These are phyloP conservation scores for Asterophora lycoperdoides DNA, from an alignment of 768 basidiomycete species.

Conservation along the genomic window DNA sequence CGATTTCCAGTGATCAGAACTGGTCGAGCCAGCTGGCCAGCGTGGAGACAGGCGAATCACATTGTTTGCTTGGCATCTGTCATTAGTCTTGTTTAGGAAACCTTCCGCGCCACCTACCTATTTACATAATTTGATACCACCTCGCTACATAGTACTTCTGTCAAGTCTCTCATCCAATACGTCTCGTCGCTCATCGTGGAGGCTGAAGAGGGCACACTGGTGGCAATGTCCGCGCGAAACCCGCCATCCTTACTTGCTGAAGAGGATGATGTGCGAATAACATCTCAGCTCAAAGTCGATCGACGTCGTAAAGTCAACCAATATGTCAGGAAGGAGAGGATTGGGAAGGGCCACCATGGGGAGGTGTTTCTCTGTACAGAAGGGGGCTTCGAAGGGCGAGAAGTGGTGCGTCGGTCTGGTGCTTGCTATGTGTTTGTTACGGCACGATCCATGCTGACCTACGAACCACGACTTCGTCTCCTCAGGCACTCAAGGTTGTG, in stretches of 20 bases:
- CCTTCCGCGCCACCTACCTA: background rate
- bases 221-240: background rate
- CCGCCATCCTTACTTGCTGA: conserved; percentile 19
- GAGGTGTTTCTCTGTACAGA: conserved; percentile 67
- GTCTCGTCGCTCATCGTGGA: background rate
- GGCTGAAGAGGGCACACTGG: background rate
- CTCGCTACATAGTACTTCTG: too few relatives aligned
- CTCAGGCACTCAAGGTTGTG: conserved; percentile 68
- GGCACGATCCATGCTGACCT: background rate
- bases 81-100: conserved; percentile 3
- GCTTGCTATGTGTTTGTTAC: background rate
- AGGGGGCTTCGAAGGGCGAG: conserved; percentile 24
- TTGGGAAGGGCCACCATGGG: conserved; percentile 47
- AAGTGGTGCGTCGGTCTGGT: conserved; percentile 40
- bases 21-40: too few relatives aligned
- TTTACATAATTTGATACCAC: background rate
- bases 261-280: conserved; percentile 42
- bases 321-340: conserved; percentile 46
- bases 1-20: background rate
- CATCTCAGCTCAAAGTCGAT: conserved; percentile 32
- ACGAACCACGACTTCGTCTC: background rate
- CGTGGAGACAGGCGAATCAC: background rate
- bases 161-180: background rate
- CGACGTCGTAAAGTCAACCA: conserved; percentile 55
- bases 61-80: conserved; percentile 3